Conservation (phyloP, 2,329 filamentous ascomycete species). For the Colletotrichum camelliae region DNA sequence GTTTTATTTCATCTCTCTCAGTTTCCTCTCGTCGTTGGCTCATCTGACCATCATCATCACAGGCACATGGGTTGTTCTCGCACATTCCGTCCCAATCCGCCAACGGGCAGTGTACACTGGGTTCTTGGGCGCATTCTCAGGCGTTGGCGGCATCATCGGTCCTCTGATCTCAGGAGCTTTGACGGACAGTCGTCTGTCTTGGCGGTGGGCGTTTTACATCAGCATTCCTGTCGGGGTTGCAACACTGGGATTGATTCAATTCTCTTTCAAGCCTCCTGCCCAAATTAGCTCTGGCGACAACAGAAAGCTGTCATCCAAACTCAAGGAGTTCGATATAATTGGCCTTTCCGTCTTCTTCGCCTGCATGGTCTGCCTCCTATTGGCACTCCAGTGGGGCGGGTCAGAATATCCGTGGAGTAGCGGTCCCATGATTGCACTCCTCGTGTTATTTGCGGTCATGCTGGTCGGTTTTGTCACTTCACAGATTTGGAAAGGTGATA, state of each 20-base stretch:
- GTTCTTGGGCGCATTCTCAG: conserved; percentile 41
- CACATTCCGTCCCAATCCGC: conserved; percentile 36
- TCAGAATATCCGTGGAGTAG: conserved; percentile 36
- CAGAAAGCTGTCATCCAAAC: background rate
- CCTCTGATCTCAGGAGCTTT: conserved; percentile 33
- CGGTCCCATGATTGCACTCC: conserved; percentile 36
- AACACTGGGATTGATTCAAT: conserved; percentile 28
- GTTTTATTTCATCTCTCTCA: background rate
- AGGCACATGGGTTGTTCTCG: conserved; percentile 42
- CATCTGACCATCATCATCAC: conserved; percentile 30
- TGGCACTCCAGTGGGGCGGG: conserved; percentile 51
- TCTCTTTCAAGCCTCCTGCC: conserved; percentile 23
- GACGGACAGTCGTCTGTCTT: conserved; percentile 30
- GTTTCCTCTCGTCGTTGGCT: background rate
- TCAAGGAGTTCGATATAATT: conserved; percentile 27
- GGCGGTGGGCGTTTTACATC: conserved; percentile 35
- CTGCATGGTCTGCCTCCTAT: conserved; percentile 41
- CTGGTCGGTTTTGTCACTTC: conserved; percentile 32
- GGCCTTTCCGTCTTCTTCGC: conserved; percentile 27
- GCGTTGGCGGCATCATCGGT: conserved; percentile 35
- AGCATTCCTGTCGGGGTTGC: conserved; percentile 32
- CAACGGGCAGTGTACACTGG: conserved; percentile 40
- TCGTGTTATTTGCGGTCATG: conserved; percentile 37
- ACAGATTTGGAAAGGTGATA: conserved; percentile 38
- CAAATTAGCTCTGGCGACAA: conserved; percentile 13